phyloP scores from a whole-genome alignment of 2,329 filamentous ascomycete species.

The Plectosphaerella cucumerina region DNA sequence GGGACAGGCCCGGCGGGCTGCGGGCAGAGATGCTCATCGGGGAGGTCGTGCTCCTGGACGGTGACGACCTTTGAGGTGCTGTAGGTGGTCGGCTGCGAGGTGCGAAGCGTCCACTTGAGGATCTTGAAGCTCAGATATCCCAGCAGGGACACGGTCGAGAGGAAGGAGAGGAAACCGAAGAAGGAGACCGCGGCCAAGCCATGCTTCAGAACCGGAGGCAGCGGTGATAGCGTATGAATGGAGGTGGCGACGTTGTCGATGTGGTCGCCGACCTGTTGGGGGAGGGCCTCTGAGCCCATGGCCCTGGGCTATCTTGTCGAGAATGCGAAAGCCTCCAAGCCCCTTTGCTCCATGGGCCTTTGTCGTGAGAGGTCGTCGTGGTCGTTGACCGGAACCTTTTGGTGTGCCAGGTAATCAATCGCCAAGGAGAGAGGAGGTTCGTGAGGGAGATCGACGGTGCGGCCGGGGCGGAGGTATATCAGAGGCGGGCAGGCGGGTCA shows the following conservation, averaged over 20 bases:
- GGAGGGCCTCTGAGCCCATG: neutral
- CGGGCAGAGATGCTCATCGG: conserved; percentile 16
- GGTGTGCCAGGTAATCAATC: no score
- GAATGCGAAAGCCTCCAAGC: neutral
- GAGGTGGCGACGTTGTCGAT: conserved; percentile 21
- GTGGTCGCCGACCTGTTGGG: neutral
- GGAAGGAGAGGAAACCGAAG: conserved; percentile 31
- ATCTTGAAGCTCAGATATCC: conserved; percentile 30
- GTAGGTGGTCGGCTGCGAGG: conserved; percentile 19
- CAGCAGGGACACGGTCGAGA: conserved; percentile 26
- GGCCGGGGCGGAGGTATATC: neutral
- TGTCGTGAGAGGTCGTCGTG: neutral
- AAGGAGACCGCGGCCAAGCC: conserved; percentile 32
- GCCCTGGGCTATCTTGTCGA: neutral
- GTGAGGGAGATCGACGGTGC: neutral
- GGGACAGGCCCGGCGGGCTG: conserved; percentile 10
- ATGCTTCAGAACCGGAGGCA: conserved; percentile 26
- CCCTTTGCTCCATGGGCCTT: neutral
- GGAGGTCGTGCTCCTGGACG: conserved; percentile 14
- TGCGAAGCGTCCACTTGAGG: conserved; percentile 25
- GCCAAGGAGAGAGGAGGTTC: neutral
- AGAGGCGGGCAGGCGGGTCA: neutral
- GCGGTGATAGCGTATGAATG: conserved; percentile 24
- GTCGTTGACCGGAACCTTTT: no score
- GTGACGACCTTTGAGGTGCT: conserved; percentile 27